Conservation (phyloP, 495 filamentous ascomycete species). For the Penicillium angulare region DNA sequence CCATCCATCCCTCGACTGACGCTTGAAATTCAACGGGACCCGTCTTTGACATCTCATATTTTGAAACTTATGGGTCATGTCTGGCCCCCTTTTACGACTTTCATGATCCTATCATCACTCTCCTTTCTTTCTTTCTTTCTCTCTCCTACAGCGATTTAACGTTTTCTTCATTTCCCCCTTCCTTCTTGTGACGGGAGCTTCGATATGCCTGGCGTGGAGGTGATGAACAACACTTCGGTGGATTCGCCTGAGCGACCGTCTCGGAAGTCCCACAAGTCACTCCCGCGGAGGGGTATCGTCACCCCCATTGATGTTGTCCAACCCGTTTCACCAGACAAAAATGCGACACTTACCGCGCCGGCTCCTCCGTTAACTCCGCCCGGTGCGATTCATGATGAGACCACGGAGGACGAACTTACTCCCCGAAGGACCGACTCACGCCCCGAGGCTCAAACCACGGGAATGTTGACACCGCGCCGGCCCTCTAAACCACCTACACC, state of each 20-base stretch:
- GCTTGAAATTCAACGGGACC: neutral
- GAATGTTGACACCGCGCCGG: constrained; percentile 55
- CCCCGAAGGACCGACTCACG: constrained; percentile 23
- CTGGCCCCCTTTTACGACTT: neutral
- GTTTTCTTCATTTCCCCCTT: neutral
- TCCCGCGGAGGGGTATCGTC: constrained; percentile 37
- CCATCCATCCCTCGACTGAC: neutral
- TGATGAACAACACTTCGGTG: constrained; percentile 32
- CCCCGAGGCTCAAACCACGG: constrained; percentile 22
- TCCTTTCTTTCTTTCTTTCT: no score
- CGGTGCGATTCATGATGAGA: constrained; percentile 23
- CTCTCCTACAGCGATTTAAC: no score
- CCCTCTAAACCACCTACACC: constrained; percentile 71
- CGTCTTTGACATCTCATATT: neutral
- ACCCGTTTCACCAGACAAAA: constrained; percentile 24
- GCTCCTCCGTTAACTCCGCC: constrained; percentile 44
- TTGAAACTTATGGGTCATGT: no score
- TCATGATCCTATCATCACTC: neutral
- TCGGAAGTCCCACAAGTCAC: constrained; percentile 47
- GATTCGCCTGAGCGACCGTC: constrained; percentile 34
- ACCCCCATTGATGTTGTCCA: constrained; percentile 24
- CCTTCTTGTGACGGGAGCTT: neutral
- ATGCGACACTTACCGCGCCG: constrained; percentile 26
- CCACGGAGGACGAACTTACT: constrained; percentile 19
- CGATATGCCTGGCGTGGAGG: constrained; percentile 39